A percentile compares a stretch with the other conserved stretches of the same genome.
Evolutionary conservation across 805 yeast species (phyloP).

Genomic region (Saccharomycopsis guyanensis): DNA sequence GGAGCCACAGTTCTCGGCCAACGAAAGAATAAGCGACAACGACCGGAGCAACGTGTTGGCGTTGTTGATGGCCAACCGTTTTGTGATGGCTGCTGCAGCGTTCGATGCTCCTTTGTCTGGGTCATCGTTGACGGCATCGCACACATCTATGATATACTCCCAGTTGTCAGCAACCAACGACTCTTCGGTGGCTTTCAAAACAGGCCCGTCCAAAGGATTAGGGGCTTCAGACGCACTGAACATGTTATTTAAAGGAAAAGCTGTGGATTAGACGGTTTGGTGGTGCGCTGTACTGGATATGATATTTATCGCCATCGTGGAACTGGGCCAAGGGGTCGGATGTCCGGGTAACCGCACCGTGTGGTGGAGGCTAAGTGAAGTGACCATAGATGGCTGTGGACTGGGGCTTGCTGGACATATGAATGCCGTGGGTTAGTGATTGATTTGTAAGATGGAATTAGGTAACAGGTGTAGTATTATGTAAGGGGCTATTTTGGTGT

Average conservation of each 20-base stretch:
- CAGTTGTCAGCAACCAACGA: slow-evolving; percentile 61
- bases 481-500: too few relatives aligned
- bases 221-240: slow-evolving; percentile 7
- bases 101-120: slow-evolving; percentile 48
- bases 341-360: too few relatives aligned
- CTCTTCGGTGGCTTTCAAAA: slow-evolving; percentile 52
- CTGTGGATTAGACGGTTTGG: too few relatives aligned
- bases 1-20: slow-evolving; percentile 75
- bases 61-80: slow-evolving; percentile 42
- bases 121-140: slow-evolving; percentile 55
- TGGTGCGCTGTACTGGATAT: too few relatives aligned
- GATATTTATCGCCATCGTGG: too few relatives aligned
- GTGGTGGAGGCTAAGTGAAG: too few relatives aligned
- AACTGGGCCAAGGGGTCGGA: too few relatives aligned
- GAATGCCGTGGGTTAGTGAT: too few relatives aligned
- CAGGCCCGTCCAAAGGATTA: slow-evolving; percentile 8
- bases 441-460: too few relatives aligned
- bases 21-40: slow-evolving; percentile 44
- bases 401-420: too few relatives aligned
- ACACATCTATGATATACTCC: slow-evolving; percentile 54
- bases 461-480: too few relatives aligned
- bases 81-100: slow-evolving; percentile 39
- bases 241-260: slow-evolving; percentile 1
- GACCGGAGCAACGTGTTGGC: slow-evolving; percentile 63
- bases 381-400: too few relatives aligned